Percentiles rank a stretch among this genome's conserved stretches.
Evolutionary conservation across 257 asterid genomes (phyloP).

Genomic region (Solanum gandarillasii): DNA sequence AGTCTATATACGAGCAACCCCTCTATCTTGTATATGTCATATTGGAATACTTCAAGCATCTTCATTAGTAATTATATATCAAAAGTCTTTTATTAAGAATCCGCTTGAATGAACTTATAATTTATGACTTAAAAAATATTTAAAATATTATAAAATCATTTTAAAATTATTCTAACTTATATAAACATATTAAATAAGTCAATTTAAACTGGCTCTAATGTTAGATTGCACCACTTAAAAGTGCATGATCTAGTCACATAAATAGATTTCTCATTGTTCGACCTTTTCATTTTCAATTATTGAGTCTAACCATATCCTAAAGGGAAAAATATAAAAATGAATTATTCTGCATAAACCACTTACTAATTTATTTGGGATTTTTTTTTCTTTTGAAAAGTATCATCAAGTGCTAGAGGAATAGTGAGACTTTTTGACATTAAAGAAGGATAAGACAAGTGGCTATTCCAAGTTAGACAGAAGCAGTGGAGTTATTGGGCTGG

Average conservation of each 20-base stretch:
- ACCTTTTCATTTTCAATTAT: background rate
- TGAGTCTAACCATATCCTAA: background rate
- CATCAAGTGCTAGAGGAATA: background rate
- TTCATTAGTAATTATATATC: background rate
- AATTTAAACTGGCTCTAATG: background rate
- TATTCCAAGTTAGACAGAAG: background rate
- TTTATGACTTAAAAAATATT: too few relatives aligned
- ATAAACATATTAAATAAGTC: background rate
- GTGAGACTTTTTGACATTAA: background rate
- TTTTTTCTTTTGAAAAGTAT: background rate
- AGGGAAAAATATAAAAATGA: background rate
- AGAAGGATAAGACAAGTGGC: background rate
- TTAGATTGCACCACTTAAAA: background rate
- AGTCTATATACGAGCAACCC: background rate
- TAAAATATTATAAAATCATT: too few relatives aligned
- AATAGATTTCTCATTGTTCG: background rate
- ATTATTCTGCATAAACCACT: background rate
- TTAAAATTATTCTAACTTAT: too few relatives aligned
- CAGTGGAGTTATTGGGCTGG: slow-evolving; percentile 17
- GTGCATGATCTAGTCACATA: background rate
- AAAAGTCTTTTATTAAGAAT: background rate
- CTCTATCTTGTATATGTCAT: too few relatives aligned
- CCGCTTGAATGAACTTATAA: too few relatives aligned
- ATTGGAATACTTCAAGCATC: background rate
- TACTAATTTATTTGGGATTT: background rate